Evolutionary conservation across 2,329 filamentous ascomycete genomes (phyloP).

Genomic region (Penicillium sp.): DNA sequence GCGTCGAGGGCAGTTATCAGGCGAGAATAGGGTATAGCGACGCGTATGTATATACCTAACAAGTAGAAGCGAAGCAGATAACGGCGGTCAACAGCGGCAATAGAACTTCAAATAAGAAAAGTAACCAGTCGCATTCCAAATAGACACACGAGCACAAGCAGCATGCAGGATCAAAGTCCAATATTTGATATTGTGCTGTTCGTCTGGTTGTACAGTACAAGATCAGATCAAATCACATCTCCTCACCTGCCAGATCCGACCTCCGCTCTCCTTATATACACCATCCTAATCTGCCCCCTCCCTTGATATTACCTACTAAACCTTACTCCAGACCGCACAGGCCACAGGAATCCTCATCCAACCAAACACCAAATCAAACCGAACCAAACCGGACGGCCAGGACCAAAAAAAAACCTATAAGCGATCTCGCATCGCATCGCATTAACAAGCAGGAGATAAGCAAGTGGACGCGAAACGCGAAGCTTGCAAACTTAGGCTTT

Average conservation of each 20-base stretch:
- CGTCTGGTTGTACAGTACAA: slow-evolving; percentile 1
- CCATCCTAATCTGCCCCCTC: not conserved
- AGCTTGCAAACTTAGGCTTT: not conserved
- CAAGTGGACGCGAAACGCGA: not conserved
- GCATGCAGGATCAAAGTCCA: not conserved
- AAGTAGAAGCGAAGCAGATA: not conserved
- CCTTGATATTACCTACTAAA: not conserved
- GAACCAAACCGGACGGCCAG: too few relatives aligned
- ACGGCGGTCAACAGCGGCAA: not conserved
- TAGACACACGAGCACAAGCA: not conserved
- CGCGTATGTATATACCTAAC: not conserved
- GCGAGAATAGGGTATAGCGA: not conserved
- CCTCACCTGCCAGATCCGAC: not conserved
- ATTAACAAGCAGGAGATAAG: slow-evolving; percentile 6
- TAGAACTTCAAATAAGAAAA: not conserved
- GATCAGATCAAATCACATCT: not conserved
- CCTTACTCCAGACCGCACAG: not conserved
- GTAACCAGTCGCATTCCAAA: not conserved
- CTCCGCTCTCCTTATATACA: slow-evolving; percentile 12
- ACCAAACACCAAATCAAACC: not conserved
- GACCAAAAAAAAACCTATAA: not conserved
- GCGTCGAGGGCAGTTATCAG: not conserved
- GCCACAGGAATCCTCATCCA: not conserved
- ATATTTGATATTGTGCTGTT: not conserved
- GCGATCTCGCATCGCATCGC: slow-evolving; percentile 1